Base-by-base conservation (phyloP, 31 red algal genomes). In the Asparagopsis taxiformis region DNA sequence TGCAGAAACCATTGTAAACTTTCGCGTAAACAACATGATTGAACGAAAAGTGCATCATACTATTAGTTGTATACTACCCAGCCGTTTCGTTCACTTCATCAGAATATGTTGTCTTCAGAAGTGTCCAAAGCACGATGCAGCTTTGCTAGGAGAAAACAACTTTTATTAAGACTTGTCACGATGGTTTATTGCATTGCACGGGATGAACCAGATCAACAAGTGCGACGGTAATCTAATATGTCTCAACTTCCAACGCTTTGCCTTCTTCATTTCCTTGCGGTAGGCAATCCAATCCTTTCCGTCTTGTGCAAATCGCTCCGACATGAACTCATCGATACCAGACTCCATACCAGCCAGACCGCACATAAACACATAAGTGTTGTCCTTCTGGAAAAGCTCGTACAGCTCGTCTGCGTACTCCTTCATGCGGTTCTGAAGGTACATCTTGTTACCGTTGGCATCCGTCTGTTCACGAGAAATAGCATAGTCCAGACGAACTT, bases 311-410 rank as follows among this genome's bases (percentile, higher is more conserved):
- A 85, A 90, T 21, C 88, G 75, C 10, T 53, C 81, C 1, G 55
- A 58, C 79, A 98, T 85, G 44, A 94, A 78, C 35, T 90, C 85
- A 31, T 94, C 87, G 31, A 98, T 84, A 24, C 95, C 95, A 60
- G 59, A 41, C 56, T 90, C 91, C 95, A 98, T 98, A 70, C 91
- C 95, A 43, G 77, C 79, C 68, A 98, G 74, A 19, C 95, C 95
- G 70, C 95, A 98, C 80, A 98, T 91, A 77, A 91, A 98, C 17
- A 88, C 68, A 65, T 98, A 91, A 17, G 91, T 91, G 43, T 92
- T 91, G 30, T 91, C 77, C 63, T 94, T 87, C 69, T 91, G 75
- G 59, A 98, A 81, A 48, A 98, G 51, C 51, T 93, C 68, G 39
- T 84, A 91, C 17, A 98, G 60, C 56, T 98, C 95, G 35, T 98